These are phyloP conservation scores for Suillus ampliporus DNA, from an alignment of 768 basidiomycete genomes.

Conservation along the genomic window DNA sequence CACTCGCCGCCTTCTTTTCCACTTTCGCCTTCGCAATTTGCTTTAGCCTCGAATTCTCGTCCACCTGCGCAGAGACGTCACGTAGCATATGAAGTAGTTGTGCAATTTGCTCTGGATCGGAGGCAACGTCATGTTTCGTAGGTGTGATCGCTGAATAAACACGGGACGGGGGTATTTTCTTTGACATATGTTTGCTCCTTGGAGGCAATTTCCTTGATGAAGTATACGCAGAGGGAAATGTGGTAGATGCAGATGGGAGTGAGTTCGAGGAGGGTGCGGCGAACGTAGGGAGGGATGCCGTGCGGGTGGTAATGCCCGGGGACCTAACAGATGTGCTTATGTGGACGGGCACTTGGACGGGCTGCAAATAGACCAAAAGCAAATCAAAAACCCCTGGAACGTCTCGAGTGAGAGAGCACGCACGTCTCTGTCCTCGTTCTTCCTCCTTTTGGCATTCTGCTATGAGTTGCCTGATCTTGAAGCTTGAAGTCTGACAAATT, in stretches of 20 bases:
- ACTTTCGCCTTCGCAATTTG: constrained; percentile 22
- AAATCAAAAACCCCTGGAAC: neutral
- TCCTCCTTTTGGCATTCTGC: neutral
- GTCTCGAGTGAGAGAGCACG: neutral
- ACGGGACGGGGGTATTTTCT: constrained; percentile 5
- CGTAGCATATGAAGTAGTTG: constrained; percentile 20
- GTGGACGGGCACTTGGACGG: neutral
- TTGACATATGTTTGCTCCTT: constrained; percentile 5
- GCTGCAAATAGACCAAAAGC: neutral
- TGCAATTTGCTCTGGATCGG: neutral
- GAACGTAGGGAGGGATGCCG: neutral
- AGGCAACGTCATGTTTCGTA: neutral
- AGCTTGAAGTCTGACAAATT: no score
- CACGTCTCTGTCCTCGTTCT: neutral
- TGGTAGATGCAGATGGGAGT: neutral
- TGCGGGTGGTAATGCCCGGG: neutral
- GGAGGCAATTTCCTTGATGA: neutral
- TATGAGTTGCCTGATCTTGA: no score
- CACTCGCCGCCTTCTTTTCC: constrained; percentile 16
- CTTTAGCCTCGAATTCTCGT: constrained; percentile 33
- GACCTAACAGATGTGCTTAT: neutral
- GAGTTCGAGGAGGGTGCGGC: neutral
- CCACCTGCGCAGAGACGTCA: constrained; percentile 27
- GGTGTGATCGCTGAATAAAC: neutral
- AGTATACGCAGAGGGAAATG: neutral